phyloP scores from a whole-genome alignment of 176 grass and related monocot species.

The Oryza officinalis region DNA sequence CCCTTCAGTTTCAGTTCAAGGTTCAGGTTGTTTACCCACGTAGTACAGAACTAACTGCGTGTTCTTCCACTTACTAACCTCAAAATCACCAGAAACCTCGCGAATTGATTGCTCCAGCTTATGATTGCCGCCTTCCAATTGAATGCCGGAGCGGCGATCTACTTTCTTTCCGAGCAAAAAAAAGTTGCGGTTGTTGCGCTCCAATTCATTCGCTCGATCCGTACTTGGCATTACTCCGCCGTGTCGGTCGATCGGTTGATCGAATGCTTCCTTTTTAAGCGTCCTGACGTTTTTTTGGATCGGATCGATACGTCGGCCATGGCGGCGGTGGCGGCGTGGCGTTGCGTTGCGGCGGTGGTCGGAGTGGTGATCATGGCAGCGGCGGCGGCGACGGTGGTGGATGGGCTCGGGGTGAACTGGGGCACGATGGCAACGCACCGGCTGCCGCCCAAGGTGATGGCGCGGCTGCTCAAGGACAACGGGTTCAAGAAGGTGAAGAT shows the following conservation, averaged over 20 bases:
- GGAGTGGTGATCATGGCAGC: neutral
- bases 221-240: neutral
- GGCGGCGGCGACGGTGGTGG: neutral
- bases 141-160: slow-evolving; percentile 10
- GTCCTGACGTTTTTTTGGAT: neutral
- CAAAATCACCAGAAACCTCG: neutral
- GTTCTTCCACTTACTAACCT: neutral
- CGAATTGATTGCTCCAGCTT: neutral
- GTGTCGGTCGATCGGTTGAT: neutral
- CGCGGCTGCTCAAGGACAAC: slow-evolving; percentile 60
- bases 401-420: slow-evolving; percentile 72
- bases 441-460: slow-evolving; percentile 55
- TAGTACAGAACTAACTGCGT: neutral
- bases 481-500: slow-evolving; percentile 72
- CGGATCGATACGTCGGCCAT: neutral
- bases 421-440: slow-evolving; percentile 66
- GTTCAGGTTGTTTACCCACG: neutral
- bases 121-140: slow-evolving; percentile 11
- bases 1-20: too few species aligned
- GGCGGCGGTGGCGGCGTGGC: neutral
- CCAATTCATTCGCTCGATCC: slow-evolving; percentile 21
- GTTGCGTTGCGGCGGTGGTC: neutral
- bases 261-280: slow-evolving; percentile 21
- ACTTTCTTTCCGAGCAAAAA: neutral
- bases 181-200: slow-evolving; percentile 13